Evolutionary conservation across 148 eudicot species (phyloP).

Genomic region (Oxyria digyna): DNA sequence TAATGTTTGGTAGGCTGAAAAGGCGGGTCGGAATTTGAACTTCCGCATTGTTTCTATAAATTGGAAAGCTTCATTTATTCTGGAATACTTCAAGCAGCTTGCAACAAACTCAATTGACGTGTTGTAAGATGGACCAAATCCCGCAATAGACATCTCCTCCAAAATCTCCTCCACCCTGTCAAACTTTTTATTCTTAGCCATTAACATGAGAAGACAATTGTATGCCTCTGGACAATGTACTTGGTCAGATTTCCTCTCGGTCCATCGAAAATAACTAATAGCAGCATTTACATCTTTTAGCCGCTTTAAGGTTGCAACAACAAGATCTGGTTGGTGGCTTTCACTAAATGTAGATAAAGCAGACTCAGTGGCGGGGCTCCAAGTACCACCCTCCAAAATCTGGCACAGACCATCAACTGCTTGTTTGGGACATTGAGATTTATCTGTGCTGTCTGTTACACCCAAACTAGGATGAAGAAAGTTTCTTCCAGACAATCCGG

Average conservation of each 20-base stretch:
- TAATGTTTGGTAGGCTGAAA: slow-evolving; percentile 82
- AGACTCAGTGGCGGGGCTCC: slow-evolving; percentile 64
- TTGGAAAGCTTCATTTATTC: slow-evolving; percentile 43
- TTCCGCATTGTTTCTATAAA: slow-evolving; percentile 67
- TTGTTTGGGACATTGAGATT: slow-evolving; percentile 11
- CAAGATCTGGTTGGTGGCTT: slow-evolving; percentile 35
- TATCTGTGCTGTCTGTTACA: background rate
- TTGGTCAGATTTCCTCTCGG: slow-evolving; percentile 41
- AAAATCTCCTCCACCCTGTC: slow-evolving; percentile 46
- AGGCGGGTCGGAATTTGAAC: slow-evolving; percentile 82
- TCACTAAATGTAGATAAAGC: slow-evolving; percentile 33
- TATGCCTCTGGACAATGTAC: slow-evolving; percentile 77
- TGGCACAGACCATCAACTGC: slow-evolving; percentile 43
- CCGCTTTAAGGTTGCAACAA: slow-evolving; percentile 57
- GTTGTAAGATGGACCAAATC: slow-evolving; percentile 61
- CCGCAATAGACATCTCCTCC: slow-evolving; percentile 89
- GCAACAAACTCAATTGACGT: slow-evolving; percentile 58
- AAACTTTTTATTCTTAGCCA: slow-evolving; percentile 51
- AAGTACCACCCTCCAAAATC: slow-evolving; percentile 57
- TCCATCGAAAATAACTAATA: slow-evolving; percentile 71
- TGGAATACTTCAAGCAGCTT: slow-evolving; percentile 42
- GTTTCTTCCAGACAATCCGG: background rate
- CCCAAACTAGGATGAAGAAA: background rate
- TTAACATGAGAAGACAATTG: slow-evolving; percentile 62
- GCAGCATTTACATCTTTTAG: slow-evolving; percentile 55